These are phyloP conservation scores for Trichocladium uniseriatum DNA, from an alignment of 495 filamentous ascomycete species.

Conservation along the genomic window DNA sequence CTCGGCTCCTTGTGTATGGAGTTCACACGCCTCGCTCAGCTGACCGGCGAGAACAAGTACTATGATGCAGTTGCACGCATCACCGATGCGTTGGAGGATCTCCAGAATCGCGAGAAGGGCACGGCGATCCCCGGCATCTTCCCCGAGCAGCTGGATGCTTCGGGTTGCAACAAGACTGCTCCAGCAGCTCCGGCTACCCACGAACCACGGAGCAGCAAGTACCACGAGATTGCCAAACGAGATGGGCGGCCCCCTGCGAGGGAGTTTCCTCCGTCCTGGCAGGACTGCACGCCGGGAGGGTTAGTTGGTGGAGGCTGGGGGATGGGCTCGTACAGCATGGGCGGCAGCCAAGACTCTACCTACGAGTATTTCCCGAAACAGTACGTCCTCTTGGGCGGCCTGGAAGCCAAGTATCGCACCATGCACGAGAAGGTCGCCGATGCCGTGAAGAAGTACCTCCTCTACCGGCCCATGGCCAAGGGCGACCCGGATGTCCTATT, in stretches of 20 bases:
- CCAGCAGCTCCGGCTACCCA: conserved; percentile 5
- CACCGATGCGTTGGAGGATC: conserved; percentile 73
- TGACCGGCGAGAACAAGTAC: conserved; percentile 79
- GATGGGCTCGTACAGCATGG: conserved; percentile 46
- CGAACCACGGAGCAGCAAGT: neutral
- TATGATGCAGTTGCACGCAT: conserved; percentile 94
- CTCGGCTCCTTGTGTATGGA: conserved; percentile 87
- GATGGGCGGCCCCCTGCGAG: too few relatives aligned
- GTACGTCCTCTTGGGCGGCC: conserved; percentile 70
- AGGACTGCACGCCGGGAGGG: conserved; percentile 47
- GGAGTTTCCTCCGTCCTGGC: too few relatives aligned
- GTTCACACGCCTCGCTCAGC: conserved; percentile 86
- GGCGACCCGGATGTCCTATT: conserved; percentile 71
- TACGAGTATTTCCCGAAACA: conserved; percentile 94
- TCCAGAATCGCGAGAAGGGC: conserved; percentile 50
- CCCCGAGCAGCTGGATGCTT: conserved; percentile 70
- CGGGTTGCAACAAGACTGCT: conserved; percentile 43
- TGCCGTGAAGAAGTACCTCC: conserved; percentile 60
- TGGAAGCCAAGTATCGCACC: conserved; percentile 65
- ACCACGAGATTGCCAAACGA: too few relatives aligned
- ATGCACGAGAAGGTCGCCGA: conserved; percentile 72
- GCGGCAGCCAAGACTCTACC: conserved; percentile 77
- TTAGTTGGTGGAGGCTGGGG: conserved; percentile 33
- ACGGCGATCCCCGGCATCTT: conserved; percentile 78
- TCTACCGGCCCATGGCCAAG: conserved; percentile 78